phyloP scores from a whole-genome alignment of 441 rosid species.

The Adansonia gregorii region DNA sequence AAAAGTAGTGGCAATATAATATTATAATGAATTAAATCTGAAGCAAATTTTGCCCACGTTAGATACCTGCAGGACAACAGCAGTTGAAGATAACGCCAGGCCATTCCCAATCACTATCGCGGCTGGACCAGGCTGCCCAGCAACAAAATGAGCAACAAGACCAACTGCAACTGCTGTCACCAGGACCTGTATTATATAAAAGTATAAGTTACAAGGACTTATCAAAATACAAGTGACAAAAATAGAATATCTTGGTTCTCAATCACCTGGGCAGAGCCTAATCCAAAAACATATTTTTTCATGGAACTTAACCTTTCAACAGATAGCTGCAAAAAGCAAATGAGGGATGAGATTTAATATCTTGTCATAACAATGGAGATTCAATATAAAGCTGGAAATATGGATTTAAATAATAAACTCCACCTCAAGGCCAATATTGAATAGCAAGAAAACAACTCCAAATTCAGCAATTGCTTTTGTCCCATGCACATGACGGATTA shows the following conservation, averaged over 20 bases:
- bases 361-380: slow-evolving; percentile 31
- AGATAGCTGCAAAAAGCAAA: slow-evolving; percentile 67
- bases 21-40: slow-evolving; percentile 20
- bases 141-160: slow-evolving; percentile 70
- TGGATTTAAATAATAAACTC: slow-evolving; percentile 31
- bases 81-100: slow-evolving; percentile 94
- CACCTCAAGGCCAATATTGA: slow-evolving; percentile 99
- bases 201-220: slow-evolving; percentile 22
- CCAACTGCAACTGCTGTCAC: slow-evolving; percentile 88
- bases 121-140: slow-evolving; percentile 90
- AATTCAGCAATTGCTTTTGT: slow-evolving; percentile 98
- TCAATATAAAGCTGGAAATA: slow-evolving; percentile 28
- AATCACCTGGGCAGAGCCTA: slow-evolving; percentile 95
- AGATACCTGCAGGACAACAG: slow-evolving; percentile 91
- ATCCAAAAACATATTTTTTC: slow-evolving; percentile 97
- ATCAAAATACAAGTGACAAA: slow-evolving; percentile 2
- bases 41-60: slow-evolving; percentile 23
- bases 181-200: slow-evolving; percentile 69
- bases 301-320: slow-evolving; percentile 98
- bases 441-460: slow-evolving; percentile 96
- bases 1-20: slow-evolving; percentile 7
- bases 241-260: slow-evolving; percentile 17
- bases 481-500: slow-evolving; percentile 92
- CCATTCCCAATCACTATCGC: slow-evolving; percentile 97
- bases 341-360: slow-evolving; percentile 32